phyloP scores from a whole-genome alignment of 345 rosid genomes.

The Gossypium longicalyx region DNA sequence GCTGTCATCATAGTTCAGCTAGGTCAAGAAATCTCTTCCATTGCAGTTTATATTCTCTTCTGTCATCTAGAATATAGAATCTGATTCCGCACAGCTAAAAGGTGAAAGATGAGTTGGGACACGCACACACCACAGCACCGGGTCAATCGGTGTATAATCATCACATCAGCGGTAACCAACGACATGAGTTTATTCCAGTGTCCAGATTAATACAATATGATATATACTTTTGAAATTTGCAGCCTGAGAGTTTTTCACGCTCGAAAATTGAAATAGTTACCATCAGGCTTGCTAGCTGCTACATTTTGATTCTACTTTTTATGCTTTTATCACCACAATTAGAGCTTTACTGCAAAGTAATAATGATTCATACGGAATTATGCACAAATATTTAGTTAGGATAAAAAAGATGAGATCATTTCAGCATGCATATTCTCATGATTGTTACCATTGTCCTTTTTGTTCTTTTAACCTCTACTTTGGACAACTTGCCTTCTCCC shows the following conservation, averaged over 20 bases:
- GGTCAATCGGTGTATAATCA: neutral
- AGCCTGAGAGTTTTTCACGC: neutral
- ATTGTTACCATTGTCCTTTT: neutral
- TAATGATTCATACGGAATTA: neutral
- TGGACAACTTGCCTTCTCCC: neutral
- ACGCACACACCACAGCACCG: neutral
- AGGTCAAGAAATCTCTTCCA: constrained; percentile 16
- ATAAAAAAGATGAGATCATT: neutral
- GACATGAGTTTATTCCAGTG: neutral
- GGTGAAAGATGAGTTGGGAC: neutral
- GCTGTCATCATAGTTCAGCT: constrained; percentile 30
- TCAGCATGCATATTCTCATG: neutral
- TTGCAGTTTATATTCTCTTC: neutral
- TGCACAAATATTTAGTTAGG: neutral
- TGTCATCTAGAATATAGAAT: neutral
- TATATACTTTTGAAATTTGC: neutral
- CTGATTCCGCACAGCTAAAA: neutral
- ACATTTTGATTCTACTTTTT: neutral
- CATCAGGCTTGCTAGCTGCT: neutral
- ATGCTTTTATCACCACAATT: neutral
- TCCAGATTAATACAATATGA: neutral
- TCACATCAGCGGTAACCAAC: neutral
- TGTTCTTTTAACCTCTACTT: neutral
- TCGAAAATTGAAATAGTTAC: neutral
- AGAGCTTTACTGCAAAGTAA: neutral